Percentiles rank a stretch among this genome's conserved stretches.
These are phyloP conservation scores for Eurotiales sp. DNA, from an alignment of 2,329 filamentous ascomycete genomes.

Conservation along the genomic window DNA sequence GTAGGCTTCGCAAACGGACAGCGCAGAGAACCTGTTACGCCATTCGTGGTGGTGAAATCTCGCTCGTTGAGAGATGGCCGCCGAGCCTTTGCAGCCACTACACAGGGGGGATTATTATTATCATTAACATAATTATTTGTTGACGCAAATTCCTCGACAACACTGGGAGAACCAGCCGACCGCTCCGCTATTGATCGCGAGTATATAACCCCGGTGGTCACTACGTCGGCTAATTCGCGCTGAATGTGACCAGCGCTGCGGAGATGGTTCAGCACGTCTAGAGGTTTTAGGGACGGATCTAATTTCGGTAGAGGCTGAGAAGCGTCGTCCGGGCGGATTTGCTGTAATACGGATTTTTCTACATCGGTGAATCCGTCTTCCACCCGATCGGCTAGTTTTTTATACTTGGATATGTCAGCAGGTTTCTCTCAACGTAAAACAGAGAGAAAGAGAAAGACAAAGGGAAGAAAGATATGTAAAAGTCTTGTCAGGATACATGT, in stretches of 20 bases:
- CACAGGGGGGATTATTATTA: slow-evolving; percentile 38
- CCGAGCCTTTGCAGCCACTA: slow-evolving; percentile 48
- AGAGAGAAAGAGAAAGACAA: slow-evolving; percentile 14
- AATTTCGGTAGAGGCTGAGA: slow-evolving; percentile 26
- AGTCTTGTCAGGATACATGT: slow-evolving; percentile 51
- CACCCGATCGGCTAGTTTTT: slow-evolving; percentile 30
- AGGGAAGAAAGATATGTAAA: slow-evolving; percentile 19
- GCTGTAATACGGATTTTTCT: slow-evolving; percentile 26
- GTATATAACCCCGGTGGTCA: slow-evolving; percentile 29
- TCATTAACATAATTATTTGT: too few relatives aligned
- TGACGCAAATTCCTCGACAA: too few relatives aligned
- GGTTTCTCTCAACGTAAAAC: neutral
- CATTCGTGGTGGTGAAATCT: slow-evolving; percentile 78
- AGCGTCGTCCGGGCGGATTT: slow-evolving; percentile 27
- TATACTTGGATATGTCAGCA: slow-evolving; percentile 34
- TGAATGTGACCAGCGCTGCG: slow-evolving; percentile 63
- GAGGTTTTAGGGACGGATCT: slow-evolving; percentile 62
- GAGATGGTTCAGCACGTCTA: slow-evolving; percentile 55
- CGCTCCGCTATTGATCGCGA: slow-evolving; percentile 7
- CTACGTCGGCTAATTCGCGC: slow-evolving; percentile 46
- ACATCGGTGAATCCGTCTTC: slow-evolving; percentile 28
- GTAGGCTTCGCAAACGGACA: slow-evolving; percentile 71
- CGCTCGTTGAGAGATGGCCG: slow-evolving; percentile 70
- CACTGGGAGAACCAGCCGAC: too few relatives aligned
- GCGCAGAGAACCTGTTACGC: slow-evolving; percentile 71